Conservation (phyloP, 345 rosid genomes). For the Zanthoxylum bungeanum region DNA sequence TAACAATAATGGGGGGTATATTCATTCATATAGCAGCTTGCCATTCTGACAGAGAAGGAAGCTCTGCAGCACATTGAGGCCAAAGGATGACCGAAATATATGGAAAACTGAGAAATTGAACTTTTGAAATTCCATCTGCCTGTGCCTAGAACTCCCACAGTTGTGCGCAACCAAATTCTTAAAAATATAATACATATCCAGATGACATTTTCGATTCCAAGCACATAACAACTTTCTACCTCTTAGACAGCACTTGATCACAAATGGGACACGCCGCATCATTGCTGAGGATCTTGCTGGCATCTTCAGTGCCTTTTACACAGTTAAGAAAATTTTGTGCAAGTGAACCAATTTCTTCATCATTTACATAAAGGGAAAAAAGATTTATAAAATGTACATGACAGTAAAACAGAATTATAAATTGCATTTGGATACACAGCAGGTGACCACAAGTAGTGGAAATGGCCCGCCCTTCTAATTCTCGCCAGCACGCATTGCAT, state of each 20-base stretch:
- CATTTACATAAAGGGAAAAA: neutral
- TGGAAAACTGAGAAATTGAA: neutral
- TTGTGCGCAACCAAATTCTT: neutral
- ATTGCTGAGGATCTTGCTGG: slow-evolving; percentile 75
- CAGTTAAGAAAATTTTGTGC: slow-evolving; percentile 39
- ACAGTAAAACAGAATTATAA: slow-evolving; percentile 5
- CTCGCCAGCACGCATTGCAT: slow-evolving; percentile 98
- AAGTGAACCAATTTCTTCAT: slow-evolving; percentile 11
- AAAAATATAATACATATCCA: neutral
- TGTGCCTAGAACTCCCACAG: neutral
- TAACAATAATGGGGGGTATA: neutral
- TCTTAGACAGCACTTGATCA: slow-evolving; percentile 95
- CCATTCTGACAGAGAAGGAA: neutral
- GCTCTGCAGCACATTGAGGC: neutral
- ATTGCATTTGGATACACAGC: slow-evolving; percentile 59
- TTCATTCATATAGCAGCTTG: neutral
- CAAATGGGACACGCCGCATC: slow-evolving; percentile 95
- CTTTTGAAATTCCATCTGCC: neutral
- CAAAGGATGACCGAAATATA: neutral
- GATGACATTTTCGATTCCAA: slow-evolving; percentile 6
- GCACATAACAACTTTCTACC: slow-evolving; percentile 32
- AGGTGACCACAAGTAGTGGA: slow-evolving; percentile 91
- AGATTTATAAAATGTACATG: neutral
- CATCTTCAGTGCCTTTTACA: slow-evolving; percentile 83
- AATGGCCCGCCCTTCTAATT: slow-evolving; percentile 86